Percentiles rank a stretch among this genome's conserved stretches.
Conservation (phyloP, 2,329 filamentous ascomycete genomes). For the Tolypocladium tropicale region DNA sequence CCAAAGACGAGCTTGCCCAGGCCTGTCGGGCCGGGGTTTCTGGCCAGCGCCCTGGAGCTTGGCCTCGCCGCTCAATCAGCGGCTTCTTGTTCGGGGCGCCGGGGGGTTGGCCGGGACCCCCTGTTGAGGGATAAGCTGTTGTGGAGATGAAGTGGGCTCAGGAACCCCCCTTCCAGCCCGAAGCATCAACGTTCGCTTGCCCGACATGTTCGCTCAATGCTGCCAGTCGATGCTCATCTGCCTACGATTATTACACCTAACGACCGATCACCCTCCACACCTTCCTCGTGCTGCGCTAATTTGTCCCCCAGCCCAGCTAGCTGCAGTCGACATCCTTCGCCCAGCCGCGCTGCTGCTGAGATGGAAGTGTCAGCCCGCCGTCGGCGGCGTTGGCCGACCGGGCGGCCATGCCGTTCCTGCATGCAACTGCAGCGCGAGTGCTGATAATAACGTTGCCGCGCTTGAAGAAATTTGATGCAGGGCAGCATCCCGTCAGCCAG, state of each 20-base stretch:
- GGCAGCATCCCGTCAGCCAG: background rate
- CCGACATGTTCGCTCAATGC: background rate
- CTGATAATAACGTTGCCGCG: background rate
- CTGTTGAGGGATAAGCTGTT: slow-evolving; percentile 3
- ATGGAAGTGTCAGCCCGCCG: background rate
- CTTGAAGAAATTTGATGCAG: background rate
- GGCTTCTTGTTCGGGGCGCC: background rate
- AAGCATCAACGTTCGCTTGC: background rate
- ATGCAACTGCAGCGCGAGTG: slow-evolving; percentile 1
- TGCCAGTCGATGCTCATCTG: background rate
- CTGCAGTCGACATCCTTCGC: background rate
- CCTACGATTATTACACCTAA: too few relatives aligned
- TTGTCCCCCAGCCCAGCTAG: background rate
- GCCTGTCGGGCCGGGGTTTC: background rate
- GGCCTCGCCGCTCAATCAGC: background rate
- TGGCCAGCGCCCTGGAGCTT: background rate
- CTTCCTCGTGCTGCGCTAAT: background rate
- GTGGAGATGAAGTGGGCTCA: slow-evolving; percentile 2
- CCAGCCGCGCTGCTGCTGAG: background rate
- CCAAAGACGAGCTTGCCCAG: background rate
- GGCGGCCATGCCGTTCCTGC: slow-evolving; percentile 5
- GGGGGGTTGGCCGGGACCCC: background rate
- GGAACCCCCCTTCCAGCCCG: background rate
- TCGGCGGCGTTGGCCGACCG: background rate
- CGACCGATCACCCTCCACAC: background rate